Evolutionary conservation across 176 grass and related monocot species (phyloP), one percentile per base, ranked within the genome.

Genomic region (Avena insularis): DNA sequence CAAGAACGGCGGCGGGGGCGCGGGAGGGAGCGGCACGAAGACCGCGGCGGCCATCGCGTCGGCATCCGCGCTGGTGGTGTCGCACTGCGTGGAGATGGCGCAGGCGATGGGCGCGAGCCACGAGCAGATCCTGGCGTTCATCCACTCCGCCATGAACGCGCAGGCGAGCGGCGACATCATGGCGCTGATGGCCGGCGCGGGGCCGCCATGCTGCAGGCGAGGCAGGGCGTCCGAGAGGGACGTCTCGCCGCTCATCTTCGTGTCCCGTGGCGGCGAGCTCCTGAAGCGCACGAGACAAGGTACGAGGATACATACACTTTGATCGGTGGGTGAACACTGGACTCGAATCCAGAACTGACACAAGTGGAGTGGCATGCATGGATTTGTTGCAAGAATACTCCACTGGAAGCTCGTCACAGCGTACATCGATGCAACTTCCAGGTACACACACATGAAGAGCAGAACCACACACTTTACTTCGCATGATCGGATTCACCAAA

Each of bases 41-140:
- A 93, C 89, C 4, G 90, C 86, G 3, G 90, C 96, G 5, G 90
- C 88, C 19, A 88, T 95, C 69, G 93, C 93, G 33, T 95, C 93
- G 0, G 96, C 96, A 38, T 92, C 96, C 0, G 93, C 96, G 38
- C 88, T 95, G 72, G 94, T 98, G 79, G 96, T 91, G 36, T 98
- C 96, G 11, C 96, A 98, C 79, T 98, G 96, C 67, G 90, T 98
- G 78, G 96, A 98, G 88, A 98, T 95, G 86, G 96, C 96, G 16
- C 93, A 93, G 85, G 80, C 88, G 23, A 91, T 95, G 73, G 96
- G 96, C 45, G 96, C 93, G 55, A 86, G 72, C 79, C 93, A 98
- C 66, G 91, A 95, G 9, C 93, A 98, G 83, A 95, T 98, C 88
- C 76, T 95, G 25, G 86, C 33, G 27, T 86, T 80, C 55, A 91